Evolutionary conservation across 2,329 filamentous ascomycete species (phyloP).

Genomic region (Pseudopithomyces chartarum): DNA sequence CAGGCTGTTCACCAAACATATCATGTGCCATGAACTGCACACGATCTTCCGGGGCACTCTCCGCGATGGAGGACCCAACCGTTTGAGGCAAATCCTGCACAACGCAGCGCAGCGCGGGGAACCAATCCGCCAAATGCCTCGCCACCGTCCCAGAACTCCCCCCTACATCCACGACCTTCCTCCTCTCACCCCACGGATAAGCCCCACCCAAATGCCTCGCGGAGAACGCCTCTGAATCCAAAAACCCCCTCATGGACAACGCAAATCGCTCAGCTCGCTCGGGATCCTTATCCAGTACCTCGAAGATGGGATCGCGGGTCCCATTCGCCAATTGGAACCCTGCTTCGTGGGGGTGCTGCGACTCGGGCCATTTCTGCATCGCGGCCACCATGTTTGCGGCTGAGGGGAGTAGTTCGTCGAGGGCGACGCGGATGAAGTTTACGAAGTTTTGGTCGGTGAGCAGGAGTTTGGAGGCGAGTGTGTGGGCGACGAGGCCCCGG

Average conservation of each 20-base stretch:
- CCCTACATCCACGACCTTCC: neutral
- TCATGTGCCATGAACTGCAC: neutral
- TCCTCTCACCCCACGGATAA: neutral
- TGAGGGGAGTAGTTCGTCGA: neutral
- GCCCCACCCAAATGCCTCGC: neutral
- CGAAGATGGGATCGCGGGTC: neutral
- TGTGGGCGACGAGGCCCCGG: neutral
- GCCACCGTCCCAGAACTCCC: neutral
- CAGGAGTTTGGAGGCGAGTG: neutral
- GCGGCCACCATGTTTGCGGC: neutral
- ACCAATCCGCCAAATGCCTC: neutral
- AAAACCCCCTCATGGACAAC: neutral
- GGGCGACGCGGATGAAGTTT: neutral
- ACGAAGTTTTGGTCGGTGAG: neutral
- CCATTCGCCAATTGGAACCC: neutral
- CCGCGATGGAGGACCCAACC: neutral
- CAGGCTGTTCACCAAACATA: conserved; percentile 17
- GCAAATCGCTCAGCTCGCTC: neutral
- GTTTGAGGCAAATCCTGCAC: conserved; percentile 15
- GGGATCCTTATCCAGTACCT: neutral
- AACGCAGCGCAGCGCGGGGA: conserved; percentile 6
- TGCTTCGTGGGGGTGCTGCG: neutral
- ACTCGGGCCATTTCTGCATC: neutral
- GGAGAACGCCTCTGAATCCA: neutral
- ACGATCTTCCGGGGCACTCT: neutral